A percentile compares a stretch with the other conserved stretches of the same genome.
phyloP scores from a whole-genome alignment of 441 rosid species.

The Corymbia citriodora region DNA sequence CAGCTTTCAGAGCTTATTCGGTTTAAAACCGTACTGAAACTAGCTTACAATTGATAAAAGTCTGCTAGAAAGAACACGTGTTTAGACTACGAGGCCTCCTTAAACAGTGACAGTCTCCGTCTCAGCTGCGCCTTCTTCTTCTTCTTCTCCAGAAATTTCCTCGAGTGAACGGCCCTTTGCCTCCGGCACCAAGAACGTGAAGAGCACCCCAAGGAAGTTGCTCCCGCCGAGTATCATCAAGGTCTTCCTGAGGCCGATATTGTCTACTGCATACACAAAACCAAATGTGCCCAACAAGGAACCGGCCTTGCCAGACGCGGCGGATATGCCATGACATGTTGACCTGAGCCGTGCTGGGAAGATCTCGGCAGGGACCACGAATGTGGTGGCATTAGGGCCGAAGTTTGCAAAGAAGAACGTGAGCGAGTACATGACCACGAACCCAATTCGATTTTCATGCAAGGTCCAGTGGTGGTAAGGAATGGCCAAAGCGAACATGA shows the following conservation, averaged over 20 bases:
- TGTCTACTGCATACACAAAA: background rate
- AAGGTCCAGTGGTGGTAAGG: conserved; percentile 13
- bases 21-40: background rate
- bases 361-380: conserved; percentile 12
- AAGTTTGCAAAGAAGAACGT: conserved; percentile 16
- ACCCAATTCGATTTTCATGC: background rate
- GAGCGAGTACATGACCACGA: conserved; percentile 3
- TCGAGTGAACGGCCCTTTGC: conserved; percentile 9
- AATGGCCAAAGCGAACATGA: conserved; percentile 16
- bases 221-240: conserved; percentile 2
- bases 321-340: conserved; percentile 14
- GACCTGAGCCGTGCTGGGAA: conserved; percentile 12
- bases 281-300: conserved; percentile 14
- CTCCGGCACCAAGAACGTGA: conserved; percentile 11
- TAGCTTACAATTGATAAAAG: background rate
- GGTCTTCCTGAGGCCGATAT: conserved; percentile 7
- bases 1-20: background rate
- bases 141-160: conserved; percentile 9
- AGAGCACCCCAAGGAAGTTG: conserved; percentile 4
- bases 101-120: background rate
- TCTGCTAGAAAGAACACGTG: background rate
- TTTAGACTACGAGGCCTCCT: background rate
- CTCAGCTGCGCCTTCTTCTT: background rate
- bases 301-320: conserved; percentile 13
- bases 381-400: conserved; percentile 14